Base-by-base conservation (phyloP, 2,329 filamentous ascomycete genomes). In the Trichophaea hybrida region DNA sequence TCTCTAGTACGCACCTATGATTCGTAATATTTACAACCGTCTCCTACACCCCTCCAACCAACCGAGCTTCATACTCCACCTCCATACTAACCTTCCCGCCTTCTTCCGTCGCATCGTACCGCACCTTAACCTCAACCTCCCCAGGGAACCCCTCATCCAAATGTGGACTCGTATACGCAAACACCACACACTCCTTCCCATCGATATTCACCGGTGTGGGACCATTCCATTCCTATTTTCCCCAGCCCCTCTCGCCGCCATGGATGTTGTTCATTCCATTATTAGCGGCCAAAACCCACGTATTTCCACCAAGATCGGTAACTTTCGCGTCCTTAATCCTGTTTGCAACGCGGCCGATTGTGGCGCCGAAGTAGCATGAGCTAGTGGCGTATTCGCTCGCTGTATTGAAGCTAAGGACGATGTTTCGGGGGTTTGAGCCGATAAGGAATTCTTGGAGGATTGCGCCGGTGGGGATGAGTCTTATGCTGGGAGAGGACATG, bases 11-110 rank as follows among this genome's bases (percentile, higher is more conserved):
- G 67, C 73, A 88, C 85, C 88, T 94, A 76, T 98, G 91, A 75
- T 97, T 98, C 54, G 93, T 97, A 74, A 97, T 80, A 74, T 90
- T 94, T 71, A 97, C 80, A 46, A 83, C 83, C 0, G 91, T 97
- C 77, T 96, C 91, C n/a, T 90, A 83, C 10, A 83, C 84, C 54
- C 85, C 78, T 2, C 80, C 84, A 2, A 88, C 78, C 51, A 97
- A 77, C 72, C 88, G 82, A 17, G 86, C 89, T 76, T 95, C 86
- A 71, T 94, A 97, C 72, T 97, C 93, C 54, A 94, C 86, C 59
- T 83, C 83, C 59, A 97, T 74, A 64, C 84, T 83, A 63, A 84
- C 78, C 62, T 78, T 80, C 15, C 80, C 81, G 4, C 71, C 71
- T 15, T 78, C 75, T 63, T 81, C 85, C 57, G 82, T 83, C 0